Evolutionary conservation across 2,329 filamentous ascomycete genomes (phyloP).

Genomic region (Furcasterigmium furcatum): DNA sequence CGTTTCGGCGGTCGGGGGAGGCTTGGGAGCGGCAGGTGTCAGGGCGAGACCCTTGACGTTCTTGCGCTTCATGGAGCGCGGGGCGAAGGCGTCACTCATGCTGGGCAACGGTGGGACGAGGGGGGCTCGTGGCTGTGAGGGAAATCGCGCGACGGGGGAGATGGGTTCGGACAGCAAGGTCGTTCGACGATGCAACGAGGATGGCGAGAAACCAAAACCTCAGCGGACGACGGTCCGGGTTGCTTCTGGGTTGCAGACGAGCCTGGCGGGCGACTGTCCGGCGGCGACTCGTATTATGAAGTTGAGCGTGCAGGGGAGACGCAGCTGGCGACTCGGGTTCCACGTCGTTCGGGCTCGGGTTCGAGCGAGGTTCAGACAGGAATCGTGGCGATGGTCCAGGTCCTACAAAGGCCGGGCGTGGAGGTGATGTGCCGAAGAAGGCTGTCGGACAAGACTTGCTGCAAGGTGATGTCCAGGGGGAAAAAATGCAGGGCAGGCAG

Average conservation of each 20-base stretch:
- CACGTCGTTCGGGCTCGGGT: neutral
- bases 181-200: neutral
- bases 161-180: neutral
- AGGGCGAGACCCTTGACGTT: slow-evolving; percentile 96
- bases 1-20: slow-evolving; percentile 68
- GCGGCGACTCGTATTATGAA: no score
- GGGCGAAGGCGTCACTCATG: slow-evolving; percentile 63
- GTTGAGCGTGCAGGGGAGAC: neutral
- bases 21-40: slow-evolving; percentile 72
- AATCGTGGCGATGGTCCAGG: no score
- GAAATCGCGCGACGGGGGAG: neutral
- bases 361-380: no score
- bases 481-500: neutral
- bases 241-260: no score
- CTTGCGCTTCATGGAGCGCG: slow-evolving; percentile 94
- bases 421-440: neutral
- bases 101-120: slow-evolving; percentile 15
- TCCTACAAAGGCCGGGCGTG: neutral
- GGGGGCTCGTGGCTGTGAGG: neutral
- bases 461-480: neutral
- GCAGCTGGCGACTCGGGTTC: neutral
- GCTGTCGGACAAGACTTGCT: neutral
- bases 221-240: neutral
- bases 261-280: no score
- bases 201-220: neutral